A percentile compares a stretch with the other conserved stretches of the same genome.
These are phyloP conservation scores for Citropsis articulata DNA, from an alignment of 345 rosid species.

Conservation along the genomic window DNA sequence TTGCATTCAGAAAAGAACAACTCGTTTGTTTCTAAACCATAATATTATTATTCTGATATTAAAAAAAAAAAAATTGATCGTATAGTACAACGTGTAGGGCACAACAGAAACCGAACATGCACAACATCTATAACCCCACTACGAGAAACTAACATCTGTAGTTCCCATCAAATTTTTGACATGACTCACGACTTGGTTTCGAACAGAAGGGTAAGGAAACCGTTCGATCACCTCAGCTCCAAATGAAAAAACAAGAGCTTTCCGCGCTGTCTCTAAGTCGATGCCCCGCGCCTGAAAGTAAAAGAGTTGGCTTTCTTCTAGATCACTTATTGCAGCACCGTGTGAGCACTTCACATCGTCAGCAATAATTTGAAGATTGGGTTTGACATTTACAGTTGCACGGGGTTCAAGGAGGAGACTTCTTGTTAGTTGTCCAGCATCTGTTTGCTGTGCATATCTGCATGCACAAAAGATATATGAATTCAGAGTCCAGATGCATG, in stretches of 20 bases:
- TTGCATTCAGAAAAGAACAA: neutral
- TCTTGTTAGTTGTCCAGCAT: slow-evolving; percentile 88
- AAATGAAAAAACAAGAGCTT: slow-evolving; percentile 79
- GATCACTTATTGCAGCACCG: slow-evolving; percentile 93
- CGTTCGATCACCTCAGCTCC: slow-evolving; percentile 72
- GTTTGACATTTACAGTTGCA: slow-evolving; percentile 86
- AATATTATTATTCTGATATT: too few relatives aligned
- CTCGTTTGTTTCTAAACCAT: neutral
- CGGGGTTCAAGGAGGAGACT: slow-evolving; percentile 83
- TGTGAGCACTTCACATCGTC: slow-evolving; percentile 94
- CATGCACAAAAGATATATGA: neutral
- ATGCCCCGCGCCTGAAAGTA: slow-evolving; percentile 89
- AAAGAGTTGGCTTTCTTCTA: slow-evolving; percentile 84
- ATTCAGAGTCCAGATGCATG: neutral
- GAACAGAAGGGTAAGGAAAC: slow-evolving; percentile 44
- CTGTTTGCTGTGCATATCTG: slow-evolving; percentile 89
- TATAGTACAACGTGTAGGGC: neutral
- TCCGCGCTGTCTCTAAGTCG: slow-evolving; percentile 67
- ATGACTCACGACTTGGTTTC: slow-evolving; percentile 49
- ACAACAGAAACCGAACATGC: neutral
- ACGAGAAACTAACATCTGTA: neutral
- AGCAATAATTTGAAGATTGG: slow-evolving; percentile 90
- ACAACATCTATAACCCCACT: neutral
- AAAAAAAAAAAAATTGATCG: neutral
- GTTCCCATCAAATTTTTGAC: slow-evolving; percentile 59